These are phyloP conservation scores for Cinnamomum micranthum DNA, from an alignment of 164 flowering plant genomes.

Conservation along the genomic window DNA sequence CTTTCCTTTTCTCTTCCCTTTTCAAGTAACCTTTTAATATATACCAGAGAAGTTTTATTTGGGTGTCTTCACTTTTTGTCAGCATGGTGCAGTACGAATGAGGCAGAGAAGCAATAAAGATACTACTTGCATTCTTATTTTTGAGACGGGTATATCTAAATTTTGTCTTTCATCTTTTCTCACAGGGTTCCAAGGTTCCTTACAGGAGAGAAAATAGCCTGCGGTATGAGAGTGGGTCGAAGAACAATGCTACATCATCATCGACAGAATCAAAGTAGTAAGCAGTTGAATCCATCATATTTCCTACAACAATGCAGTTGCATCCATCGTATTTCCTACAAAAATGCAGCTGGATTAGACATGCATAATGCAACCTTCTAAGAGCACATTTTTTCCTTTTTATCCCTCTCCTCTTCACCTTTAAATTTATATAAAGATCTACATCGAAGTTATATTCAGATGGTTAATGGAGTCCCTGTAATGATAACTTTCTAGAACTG, in stretches of 20 bases:
- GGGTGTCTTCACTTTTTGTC: no score
- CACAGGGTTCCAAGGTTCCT: slow-evolving; percentile 72
- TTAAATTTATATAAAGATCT: background rate
- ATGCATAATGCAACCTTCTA: background rate
- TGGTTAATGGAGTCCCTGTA: no score
- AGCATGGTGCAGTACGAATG: no score
- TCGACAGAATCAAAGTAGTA: background rate
- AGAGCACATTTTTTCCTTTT: background rate
- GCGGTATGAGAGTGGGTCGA: slow-evolving; percentile 30
- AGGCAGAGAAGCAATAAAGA: no score
- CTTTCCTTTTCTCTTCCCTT: no score
- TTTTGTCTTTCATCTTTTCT: background rate
- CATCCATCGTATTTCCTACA: background rate
- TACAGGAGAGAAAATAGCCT: slow-evolving; percentile 72
- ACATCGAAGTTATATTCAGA: background rate
- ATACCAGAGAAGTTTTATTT: no score
- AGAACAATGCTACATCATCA: slow-evolving; percentile 14
- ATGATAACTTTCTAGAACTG: no score
- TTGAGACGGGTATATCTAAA: background rate
- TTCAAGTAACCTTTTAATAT: no score
- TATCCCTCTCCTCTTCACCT: background rate
- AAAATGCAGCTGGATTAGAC: background rate
- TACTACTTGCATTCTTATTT: background rate
- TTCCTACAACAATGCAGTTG: background rate
- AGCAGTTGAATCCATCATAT: background rate